Base-by-base conservation (phyloP, 78 protist genomes). In the slime mould (Dictyostelium discoideum) region DNA sequence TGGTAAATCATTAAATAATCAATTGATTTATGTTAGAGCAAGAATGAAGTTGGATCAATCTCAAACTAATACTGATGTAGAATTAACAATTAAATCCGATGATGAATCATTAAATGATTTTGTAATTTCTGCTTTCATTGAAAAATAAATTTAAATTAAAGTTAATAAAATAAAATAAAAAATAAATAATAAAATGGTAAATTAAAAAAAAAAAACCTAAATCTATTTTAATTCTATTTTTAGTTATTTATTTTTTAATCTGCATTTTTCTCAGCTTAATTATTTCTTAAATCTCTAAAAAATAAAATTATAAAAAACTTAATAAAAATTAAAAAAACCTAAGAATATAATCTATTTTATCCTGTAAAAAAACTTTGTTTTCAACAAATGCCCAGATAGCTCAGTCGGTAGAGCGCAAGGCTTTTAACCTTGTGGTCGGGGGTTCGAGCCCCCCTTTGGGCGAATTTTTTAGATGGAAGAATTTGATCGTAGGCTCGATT, bases 391-490 rank as follows among this genome's bases (percentile, higher is more conserved):
- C 92, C 92, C 92, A 76, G 92, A 69, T 97, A 97, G 98, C 98
- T 97, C 98, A 97, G 98, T 96, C 98, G 98, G 98, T 97, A 97
- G 98, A 97, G 98, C 98, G 98, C 96, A 86, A 50, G 98, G 96
- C 98, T 96, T 93, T 97, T 97, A 97, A 97, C 95, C 98, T 42
- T 85, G 96, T 95, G 98, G 98, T 97, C 98, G 98, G 22, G 98
- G 98, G 98, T 97, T 94, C 98, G 98, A 97, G 93, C 98, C 98
- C 98, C 98, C 85, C 95, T 60, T 85, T 85, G 92, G 92, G 92
- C 92, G 92, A 57, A 32, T 16, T 44, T n/a, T n/a, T n/a, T n/a
- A n/a, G n/a, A n/a, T n/a, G n/a, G n/a, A n/a, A n/a, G n/a, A n/a
- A n/a, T n/a, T n/a, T n/a, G n/a, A n/a, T n/a, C n/a, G n/a, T n/a